phyloP scores from a whole-genome alignment of 306 rosid genomes.

The Boehmeria nivea region DNA sequence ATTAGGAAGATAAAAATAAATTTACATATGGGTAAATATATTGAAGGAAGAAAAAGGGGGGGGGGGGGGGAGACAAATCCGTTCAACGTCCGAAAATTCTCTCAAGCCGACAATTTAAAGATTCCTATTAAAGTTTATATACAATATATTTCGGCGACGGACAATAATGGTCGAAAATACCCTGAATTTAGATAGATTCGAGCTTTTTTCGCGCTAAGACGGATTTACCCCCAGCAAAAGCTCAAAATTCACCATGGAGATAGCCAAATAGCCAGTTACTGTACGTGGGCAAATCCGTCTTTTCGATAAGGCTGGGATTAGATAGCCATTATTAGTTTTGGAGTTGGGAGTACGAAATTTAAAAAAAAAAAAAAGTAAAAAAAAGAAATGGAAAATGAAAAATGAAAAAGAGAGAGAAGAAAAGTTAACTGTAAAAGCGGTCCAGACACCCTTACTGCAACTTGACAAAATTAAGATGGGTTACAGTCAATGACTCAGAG shows the following conservation, averaged over 20 bases:
- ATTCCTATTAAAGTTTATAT: conserved; percentile 11
- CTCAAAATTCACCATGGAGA: no score
- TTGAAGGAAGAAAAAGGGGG: no score
- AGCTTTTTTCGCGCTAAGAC: not conserved
- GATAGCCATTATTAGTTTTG: no score
- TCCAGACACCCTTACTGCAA: conserved; percentile 30
- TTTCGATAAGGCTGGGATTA: not conserved
- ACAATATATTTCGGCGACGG: not conserved
- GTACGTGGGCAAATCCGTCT: conserved; percentile 3
- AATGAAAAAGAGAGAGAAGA: not conserved
- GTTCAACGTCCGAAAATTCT: conserved; percentile 31
- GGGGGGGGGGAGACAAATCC: not conserved
- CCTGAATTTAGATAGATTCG: conserved; percentile 9
- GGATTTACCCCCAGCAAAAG: not conserved
- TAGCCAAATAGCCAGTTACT: not conserved
- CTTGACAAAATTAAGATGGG: conserved; percentile 48
- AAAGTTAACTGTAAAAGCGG: conserved; percentile 12
- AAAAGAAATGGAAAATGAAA: not conserved
- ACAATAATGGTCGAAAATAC: not conserved
- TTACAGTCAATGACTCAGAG: conserved; percentile 51
- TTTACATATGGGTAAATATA: no score
- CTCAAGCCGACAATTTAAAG: conserved; percentile 41
- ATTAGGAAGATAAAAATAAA: no score
- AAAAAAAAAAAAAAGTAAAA: no score
- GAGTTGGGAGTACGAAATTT: no score